Base-by-base conservation (phyloP, 352 stramenopile species). In the Phytophthora pisi region DNA sequence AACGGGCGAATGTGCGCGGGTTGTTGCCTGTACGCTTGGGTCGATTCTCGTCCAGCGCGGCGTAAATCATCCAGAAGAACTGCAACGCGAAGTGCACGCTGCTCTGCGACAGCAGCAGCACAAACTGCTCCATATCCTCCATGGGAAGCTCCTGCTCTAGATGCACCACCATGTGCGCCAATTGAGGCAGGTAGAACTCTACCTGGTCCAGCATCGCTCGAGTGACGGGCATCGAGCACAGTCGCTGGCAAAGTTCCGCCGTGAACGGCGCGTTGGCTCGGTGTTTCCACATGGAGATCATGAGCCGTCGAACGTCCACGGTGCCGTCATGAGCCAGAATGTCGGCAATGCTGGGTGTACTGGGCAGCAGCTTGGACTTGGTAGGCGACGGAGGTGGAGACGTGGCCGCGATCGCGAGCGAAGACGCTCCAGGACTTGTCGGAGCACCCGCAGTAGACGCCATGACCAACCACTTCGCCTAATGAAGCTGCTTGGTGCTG, bases 51-150 rank as follows among this genome's bases (percentile, higher is more conserved):
- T 95, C 87, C 36, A 95, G 49, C 8, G 87, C 74, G 0, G 83
- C 84, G 62, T 93, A 95, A 51, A 95, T 78, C 51, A 90, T 89
- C 87, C 87, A 95, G 70, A 95, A 93, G 61, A 93, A 84, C 61
- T 93, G 83, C n/a, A 93, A 61, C 8, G 87, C 87, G 50, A 95
- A 90, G 64, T 95, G 84, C 18, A 89, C 79, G 49, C 87, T 95
- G 61, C 80, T 91, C 56, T 91, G 79, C 5, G 79, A 86, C 18
- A 95, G 72, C 34, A 91, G 59, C 23, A 95, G 66, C 61, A 93
- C 81, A 46, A 95, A 93, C 58, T 91, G 83, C 73, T 93, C 87
- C 68, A 95, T 88, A 20, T 81, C 75, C 23, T 82, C 80, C 67
- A 91, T 90, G 1, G 87, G 83, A 13, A 93, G 69, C 66, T 95